These are phyloP conservation scores for Taiozyma sp. DNA, from an alignment of 1,139 yeast species.

Conservation along the genomic window DNA sequence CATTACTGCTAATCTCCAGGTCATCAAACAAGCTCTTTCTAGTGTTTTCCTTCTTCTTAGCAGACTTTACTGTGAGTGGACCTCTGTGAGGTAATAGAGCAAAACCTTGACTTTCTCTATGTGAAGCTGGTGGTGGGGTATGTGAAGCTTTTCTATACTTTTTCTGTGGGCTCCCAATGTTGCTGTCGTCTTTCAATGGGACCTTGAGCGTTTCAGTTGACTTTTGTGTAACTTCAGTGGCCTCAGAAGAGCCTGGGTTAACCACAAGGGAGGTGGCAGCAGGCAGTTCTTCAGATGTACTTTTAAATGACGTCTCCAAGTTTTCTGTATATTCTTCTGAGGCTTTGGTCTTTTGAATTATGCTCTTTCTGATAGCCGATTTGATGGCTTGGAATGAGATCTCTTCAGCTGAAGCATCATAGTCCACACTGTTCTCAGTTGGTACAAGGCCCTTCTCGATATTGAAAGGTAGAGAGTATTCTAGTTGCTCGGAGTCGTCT, in stretches of 20 bases:
- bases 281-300: slow-evolving; percentile 16
- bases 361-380: slow-evolving; percentile 25
- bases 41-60: slow-evolving; percentile 16
- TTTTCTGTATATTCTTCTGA: slow-evolving; percentile 9
- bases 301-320: slow-evolving; percentile 17
- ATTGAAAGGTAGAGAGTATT: background rate
- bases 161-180: slow-evolving; percentile 12
- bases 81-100: slow-evolving; percentile 41
- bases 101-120: slow-evolving; percentile 32
- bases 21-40: slow-evolving; percentile 18
- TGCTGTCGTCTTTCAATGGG: slow-evolving; percentile 22
- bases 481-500: background rate
- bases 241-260: slow-evolving; percentile 12
- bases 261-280: slow-evolving; percentile 15
- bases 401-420: slow-evolving; percentile 20
- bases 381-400: slow-evolving; percentile 28
- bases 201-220: slow-evolving; percentile 17
- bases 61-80: slow-evolving; percentile 37
- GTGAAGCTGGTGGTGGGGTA: slow-evolving; percentile 12
- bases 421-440: slow-evolving; percentile 8
- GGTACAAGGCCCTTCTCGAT: background rate
- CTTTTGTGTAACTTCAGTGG: background rate
- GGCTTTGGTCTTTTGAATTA: slow-evolving; percentile 10
- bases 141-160: slow-evolving; percentile 5
- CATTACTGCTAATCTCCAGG: background rate